Base-by-base conservation (phyloP, 176 grass and related monocot genomes). In the Phragmites australis region DNA sequence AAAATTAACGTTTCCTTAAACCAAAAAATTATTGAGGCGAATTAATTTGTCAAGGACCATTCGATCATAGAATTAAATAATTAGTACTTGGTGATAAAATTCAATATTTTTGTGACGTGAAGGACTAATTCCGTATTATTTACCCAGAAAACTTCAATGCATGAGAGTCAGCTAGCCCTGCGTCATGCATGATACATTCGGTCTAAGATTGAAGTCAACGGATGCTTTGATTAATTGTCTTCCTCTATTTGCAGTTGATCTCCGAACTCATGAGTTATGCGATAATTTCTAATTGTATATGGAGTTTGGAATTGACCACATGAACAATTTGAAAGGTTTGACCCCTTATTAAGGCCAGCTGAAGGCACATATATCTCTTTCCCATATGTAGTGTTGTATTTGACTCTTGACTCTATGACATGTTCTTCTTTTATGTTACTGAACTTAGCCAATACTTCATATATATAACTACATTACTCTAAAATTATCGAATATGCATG, bases 371-470 rank as follows among this genome's bases (percentile, higher is more conserved):
- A 46, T 11, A 46, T 56, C 11, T 74, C 32, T 55, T 51, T 39
- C 21, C 31, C 21, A 54, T 39, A 23, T 5, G 9, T 39, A 16
- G 70, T 25, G 2, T 32, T 51, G 26, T 13, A 21, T 72, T 18
- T 10, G 31, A 0, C 10, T 9, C 4, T 50, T 51, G 7, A 10
- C 29, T 34, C 9, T 29, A 50, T 71, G 8, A 70, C 68, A 71
- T 49, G 68, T 73, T 54, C 68, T 54, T 51, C 3, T 73, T 73
- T 54, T 9, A 9, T 73, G 70, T 23, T 53, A 72, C 1, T 50
- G 3, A 50, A 37, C 31, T n/a, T 37, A 37, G 5, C 34, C 34
- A 5, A 37, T 37, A 5, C 34, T 37, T 37, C n/a, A n/a, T n/a
- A 37, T 37, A n/a, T 37, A 37, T 37, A 37, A 37, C 34, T 37